Evolutionary conservation across 106 monocot species (phyloP), one percentile per base, ranked within the genome.

Genomic region (Dendrobium officinale): DNA sequence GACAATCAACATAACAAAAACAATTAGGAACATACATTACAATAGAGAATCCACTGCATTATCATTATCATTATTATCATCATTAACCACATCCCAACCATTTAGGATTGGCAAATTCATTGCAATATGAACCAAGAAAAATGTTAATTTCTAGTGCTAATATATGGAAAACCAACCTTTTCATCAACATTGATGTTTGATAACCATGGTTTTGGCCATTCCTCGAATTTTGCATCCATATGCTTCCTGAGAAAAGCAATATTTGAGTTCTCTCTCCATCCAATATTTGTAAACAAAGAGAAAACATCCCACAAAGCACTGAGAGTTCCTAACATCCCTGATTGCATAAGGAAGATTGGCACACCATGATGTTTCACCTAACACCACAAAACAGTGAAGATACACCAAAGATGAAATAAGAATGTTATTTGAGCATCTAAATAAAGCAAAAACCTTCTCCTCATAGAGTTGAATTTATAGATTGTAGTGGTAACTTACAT

Each of bases 291-390:
- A 56, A 98, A 95, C 59, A 98, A 85, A 18, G 98, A 91, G 77
- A 91, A 98, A 33, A 98, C 94, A 80, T 95, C 94, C 94, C 94
- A 92, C 40, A 98, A 85, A 80, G 98, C 94, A 82, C 77, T 82
- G 70, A 98, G 88, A 49, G 92, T 91, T 64, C 98, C 98, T 42
- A 98, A 56, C 89, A 89, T 95, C 40, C 98, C 98, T 18, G 94
- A 94, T 75, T 85, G 79, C 98, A 98, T 95, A 2, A 95, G 88
- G 77, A 98, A 93, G 20, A 88, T 87, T 8, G 87, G 88, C 0
- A 93, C 73, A 51, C 96, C 96, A 29, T 90, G 86, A 59, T 82
- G 41, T 75, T 92, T 93, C 55, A 96, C 96, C 96, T 96, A 73
- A 73, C 67, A 59, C 58, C 44, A 81, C 47, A 79, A 42, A 26